These are phyloP conservation scores for Aspergillus hiratsukae DNA, from an alignment of 2,329 filamentous ascomycete species.

Conservation along the genomic window DNA sequence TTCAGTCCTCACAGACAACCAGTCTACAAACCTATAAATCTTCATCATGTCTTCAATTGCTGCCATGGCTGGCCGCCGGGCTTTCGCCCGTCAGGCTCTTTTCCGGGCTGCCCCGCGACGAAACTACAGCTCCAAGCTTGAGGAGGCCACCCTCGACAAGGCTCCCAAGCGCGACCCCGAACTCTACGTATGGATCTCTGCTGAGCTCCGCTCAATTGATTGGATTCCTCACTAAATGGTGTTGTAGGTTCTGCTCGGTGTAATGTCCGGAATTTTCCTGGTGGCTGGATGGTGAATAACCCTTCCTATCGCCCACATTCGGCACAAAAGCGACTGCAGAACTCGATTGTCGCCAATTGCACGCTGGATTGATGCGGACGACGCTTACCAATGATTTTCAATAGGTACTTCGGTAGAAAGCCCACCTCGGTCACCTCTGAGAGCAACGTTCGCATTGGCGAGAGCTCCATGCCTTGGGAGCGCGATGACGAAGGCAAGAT, in stretches of 20 bases:
- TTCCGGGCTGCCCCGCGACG: conserved; percentile 40
- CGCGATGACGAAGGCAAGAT: conserved; percentile 61
- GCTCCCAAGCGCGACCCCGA: conserved; percentile 68
- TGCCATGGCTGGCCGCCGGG: conserved; percentile 39
- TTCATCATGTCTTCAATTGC: conserved; percentile 41
- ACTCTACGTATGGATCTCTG: conserved; percentile 58
- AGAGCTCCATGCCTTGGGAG: conserved; percentile 89
- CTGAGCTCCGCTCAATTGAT: conserved; percentile 10
- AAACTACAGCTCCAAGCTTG: conserved; percentile 39
- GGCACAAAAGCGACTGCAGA: conserved; percentile 4
- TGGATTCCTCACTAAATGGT: conserved; percentile 13
- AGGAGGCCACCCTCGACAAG: conserved; percentile 53
- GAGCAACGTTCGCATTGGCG: conserved; percentile 66
- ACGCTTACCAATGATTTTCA: background rate
- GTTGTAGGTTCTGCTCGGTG: conserved; percentile 74
- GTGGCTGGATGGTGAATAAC: conserved; percentile 68
- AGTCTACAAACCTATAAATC: conserved; percentile 10
- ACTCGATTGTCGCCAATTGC: conserved; percentile 5
- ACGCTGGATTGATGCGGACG: background rate
- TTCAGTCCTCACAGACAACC: conserved; percentile 15
- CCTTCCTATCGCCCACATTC: conserved; percentile 6
- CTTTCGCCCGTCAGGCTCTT: conserved; percentile 36
- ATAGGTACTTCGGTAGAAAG: conserved; percentile 63
- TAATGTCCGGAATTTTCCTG: conserved; percentile 85
- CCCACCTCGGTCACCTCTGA: conserved; percentile 84